Percentiles rank a stretch among this genome's conserved stretches.
Evolutionary conservation across 1,284 basidiomycete species (phyloP).

Genomic region (Puccinia horiana): DNA sequence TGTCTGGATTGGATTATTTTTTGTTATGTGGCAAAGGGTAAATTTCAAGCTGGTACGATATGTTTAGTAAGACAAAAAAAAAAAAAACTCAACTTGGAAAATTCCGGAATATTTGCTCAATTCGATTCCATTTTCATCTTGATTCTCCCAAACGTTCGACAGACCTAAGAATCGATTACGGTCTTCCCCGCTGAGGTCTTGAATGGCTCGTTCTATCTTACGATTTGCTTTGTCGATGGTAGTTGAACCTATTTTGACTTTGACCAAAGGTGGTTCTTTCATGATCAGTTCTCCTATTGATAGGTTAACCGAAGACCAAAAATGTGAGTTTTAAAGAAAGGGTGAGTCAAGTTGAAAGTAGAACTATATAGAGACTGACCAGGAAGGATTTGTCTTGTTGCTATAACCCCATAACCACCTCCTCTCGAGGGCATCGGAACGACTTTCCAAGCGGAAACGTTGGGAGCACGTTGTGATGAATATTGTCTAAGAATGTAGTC

Average conservation of each 20-base stretch:
- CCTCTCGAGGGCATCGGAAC: conserved; percentile 15
- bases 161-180: conserved; percentile 41
- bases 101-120: conserved; percentile 28
- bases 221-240: conserved; percentile 12
- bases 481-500: conserved; percentile 15
- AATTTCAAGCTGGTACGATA: background rate
- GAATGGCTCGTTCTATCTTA: conserved; percentile 11
- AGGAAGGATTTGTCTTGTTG: conserved; percentile 37
- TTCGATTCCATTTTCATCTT: background rate
- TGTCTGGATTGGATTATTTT: conserved; percentile 14
- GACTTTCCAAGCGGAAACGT: conserved; percentile 33
- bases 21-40: background rate
- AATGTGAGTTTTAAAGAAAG: background rate
- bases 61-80: background rate
- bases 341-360: background rate
- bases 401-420: conserved; percentile 43
- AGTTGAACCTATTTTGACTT: background rate
- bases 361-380: background rate
- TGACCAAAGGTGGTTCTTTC: conserved; percentile 40
- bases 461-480: conserved; percentile 31
- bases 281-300: conserved; percentile 44
- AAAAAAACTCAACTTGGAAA: conserved; percentile 37
- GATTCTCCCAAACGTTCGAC: conserved; percentile 46
- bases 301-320: background rate
- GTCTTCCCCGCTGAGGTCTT: conserved; percentile 37